These are phyloP conservation scores for Globisporangium spiculum DNA, from an alignment of 352 stramenopile species.

Conservation along the genomic window DNA sequence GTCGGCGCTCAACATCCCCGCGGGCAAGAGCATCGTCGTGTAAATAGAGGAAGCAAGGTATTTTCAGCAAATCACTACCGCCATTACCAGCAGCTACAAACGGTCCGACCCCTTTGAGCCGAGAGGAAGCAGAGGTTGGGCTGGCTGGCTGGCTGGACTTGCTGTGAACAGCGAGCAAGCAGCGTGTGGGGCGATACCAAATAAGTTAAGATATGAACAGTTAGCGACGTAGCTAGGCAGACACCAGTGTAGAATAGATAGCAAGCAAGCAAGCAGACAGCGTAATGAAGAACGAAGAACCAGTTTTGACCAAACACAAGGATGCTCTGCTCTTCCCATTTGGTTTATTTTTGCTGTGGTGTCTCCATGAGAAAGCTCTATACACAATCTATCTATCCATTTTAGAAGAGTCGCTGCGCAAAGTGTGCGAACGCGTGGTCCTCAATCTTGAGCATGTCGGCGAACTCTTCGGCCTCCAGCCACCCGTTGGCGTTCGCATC, in stretches of 20 bases:
- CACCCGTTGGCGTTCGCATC: slow-evolving; percentile 35
- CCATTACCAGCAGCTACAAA: neutral
- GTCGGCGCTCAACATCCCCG: slow-evolving; percentile 55
- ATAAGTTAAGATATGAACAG: slow-evolving; percentile 12
- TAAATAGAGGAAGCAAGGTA: slow-evolving; percentile 8
- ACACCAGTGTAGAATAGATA: slow-evolving; percentile 11
- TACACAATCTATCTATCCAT: neutral
- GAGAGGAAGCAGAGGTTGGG: neutral
- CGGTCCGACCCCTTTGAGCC: neutral
- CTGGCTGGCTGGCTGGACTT: neutral
- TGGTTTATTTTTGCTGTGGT: neutral
- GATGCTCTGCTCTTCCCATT: neutral
- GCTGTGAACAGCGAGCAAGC: neutral
- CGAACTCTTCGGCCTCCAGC: slow-evolving; percentile 47
- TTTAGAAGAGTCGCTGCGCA: slow-evolving; percentile 28
- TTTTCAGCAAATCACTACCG: neutral
- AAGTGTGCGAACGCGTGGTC: slow-evolving; percentile 47
- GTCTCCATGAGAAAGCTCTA: neutral
- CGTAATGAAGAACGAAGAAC: neutral
- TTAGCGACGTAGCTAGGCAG: neutral
- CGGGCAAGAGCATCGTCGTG: slow-evolving; percentile 71
- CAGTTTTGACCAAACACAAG: neutral
- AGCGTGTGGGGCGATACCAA: neutral
- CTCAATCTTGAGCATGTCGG: slow-evolving; percentile 48
- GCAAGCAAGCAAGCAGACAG: neutral